phyloP scores from a whole-genome alignment of 306 rosid species.

The Cajanus cajan region DNA sequence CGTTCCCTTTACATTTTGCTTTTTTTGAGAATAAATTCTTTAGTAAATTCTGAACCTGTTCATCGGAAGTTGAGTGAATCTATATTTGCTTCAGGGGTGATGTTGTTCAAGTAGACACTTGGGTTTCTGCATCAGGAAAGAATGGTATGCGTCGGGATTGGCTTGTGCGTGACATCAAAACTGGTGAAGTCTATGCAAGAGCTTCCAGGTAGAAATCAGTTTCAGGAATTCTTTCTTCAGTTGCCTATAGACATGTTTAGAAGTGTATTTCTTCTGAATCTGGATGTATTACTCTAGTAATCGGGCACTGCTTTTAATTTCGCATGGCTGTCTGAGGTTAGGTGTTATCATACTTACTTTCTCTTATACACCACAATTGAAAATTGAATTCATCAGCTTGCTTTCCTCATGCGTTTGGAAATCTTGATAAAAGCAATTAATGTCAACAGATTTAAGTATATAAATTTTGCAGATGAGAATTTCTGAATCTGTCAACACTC shows the following conservation, averaged over 20 bases:
- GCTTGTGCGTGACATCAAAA: slow-evolving; percentile 64
- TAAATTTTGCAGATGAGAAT: neutral
- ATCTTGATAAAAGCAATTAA: neutral
- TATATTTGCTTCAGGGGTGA: slow-evolving; percentile 73
- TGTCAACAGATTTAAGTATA: neutral
- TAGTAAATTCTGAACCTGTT: slow-evolving; percentile 13
- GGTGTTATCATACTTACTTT: neutral
- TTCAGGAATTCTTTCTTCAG: slow-evolving; percentile 3
- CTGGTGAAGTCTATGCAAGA: slow-evolving; percentile 75
- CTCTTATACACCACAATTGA: neutral
- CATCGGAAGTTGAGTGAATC: slow-evolving; percentile 29
- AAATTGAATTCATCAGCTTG: slow-evolving; percentile 4
- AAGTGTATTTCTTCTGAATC: slow-evolving; percentile 2
- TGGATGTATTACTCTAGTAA: neutral
- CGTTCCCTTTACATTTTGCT: slow-evolving; percentile 3
- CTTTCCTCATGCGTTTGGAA: slow-evolving; percentile 4
- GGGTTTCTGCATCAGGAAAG: slow-evolving; percentile 87
- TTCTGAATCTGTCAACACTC: neutral
- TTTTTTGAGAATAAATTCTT: neutral
- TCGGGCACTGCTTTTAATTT: neutral
- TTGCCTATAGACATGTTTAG: neutral
- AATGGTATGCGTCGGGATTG: slow-evolving; percentile 98
- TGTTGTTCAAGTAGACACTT: slow-evolving; percentile 92
- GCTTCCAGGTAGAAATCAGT: slow-evolving; percentile 75
- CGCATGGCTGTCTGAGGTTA: slow-evolving; percentile 2